These are phyloP conservation scores for Powellomyces hirtus DNA, from an alignment of 192 early-diverging fungal species.

Conservation along the genomic window DNA sequence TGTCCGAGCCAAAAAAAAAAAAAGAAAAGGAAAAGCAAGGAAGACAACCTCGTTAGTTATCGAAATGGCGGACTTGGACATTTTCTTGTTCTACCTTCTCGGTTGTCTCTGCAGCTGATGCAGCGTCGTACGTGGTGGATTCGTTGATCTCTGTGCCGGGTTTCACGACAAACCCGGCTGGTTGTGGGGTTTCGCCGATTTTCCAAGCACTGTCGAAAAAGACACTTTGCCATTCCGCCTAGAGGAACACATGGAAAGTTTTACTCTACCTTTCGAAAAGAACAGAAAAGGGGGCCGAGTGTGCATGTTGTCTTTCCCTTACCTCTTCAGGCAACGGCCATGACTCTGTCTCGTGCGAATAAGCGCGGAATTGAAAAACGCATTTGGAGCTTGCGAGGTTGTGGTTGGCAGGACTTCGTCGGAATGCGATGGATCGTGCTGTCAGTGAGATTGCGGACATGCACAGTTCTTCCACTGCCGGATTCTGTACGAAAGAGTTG, in stretches of 20 bases:
- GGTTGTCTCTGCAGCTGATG: constrained; percentile 13
- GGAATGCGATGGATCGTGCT: constrained; percentile 17
- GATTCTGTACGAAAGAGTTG: constrained; percentile 31
- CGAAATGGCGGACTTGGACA: not conserved
- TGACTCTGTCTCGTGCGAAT: constrained; percentile 12
- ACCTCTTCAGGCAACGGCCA: constrained; percentile 29
- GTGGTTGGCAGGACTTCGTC: constrained; percentile 34
- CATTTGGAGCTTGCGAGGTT: constrained; percentile 36
- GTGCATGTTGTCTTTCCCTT: not conserved
- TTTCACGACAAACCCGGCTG: constrained; percentile 25
- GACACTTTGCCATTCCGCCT: constrained; percentile 18
- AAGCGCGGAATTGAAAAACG: constrained; percentile 35
- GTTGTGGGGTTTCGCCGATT: not conserved
- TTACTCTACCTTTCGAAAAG: not conserved
- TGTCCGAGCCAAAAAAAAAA: not conserved
- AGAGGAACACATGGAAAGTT: too few species aligned
- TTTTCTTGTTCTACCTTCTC: constrained; percentile 1
- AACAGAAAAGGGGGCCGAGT: not conserved
- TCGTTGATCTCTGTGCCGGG: constrained; percentile 36
- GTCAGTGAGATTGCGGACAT: constrained; percentile 42
- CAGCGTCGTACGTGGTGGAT: constrained; percentile 32
- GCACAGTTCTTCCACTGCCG: constrained; percentile 36
- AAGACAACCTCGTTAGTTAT: too few species aligned
- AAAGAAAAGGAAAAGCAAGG: too few species aligned
- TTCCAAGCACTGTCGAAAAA: constrained; percentile 28